Conservation (phyloP, 2,329 filamentous ascomycete species). For the Xenoacremonium recifei region DNA sequence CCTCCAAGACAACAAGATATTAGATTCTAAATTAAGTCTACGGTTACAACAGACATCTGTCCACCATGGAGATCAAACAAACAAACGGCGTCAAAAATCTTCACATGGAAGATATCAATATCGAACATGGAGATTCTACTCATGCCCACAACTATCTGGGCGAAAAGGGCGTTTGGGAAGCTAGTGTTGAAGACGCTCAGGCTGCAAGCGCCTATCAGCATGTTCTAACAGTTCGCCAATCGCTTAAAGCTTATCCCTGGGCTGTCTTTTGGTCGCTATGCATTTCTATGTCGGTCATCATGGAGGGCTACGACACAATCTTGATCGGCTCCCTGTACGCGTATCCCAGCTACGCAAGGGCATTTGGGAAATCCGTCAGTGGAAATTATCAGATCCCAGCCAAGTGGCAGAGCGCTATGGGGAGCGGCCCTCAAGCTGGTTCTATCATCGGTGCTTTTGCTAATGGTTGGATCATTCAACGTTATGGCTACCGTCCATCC, state of each 20-base stretch:
- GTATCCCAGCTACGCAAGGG: too few relatives aligned
- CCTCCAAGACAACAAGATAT: too few relatives aligned
- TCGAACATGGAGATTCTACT: neutral
- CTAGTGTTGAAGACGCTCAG: neutral
- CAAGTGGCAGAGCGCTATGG: constrained; percentile 6
- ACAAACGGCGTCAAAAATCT: too few relatives aligned
- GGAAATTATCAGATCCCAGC: constrained; percentile 6
- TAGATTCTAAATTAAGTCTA: too few relatives aligned
- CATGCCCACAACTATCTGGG: neutral
- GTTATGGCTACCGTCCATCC: constrained; percentile 27
- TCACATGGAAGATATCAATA: neutral
- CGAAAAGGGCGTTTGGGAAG: neutral
- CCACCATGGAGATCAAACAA: too few relatives aligned
- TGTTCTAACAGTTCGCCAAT: neutral
- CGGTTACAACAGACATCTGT: too few relatives aligned
- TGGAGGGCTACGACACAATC: constrained; percentile 33
- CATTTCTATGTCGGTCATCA: constrained; percentile 32
- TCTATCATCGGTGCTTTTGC: constrained; percentile 2
- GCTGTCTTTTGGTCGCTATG: constrained; percentile 30
- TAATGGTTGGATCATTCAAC: constrained; percentile 21
- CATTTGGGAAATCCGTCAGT: too few relatives aligned
- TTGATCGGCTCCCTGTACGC: constrained; percentile 10
- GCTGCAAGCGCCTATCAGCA: neutral
- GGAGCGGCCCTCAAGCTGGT: neutral
- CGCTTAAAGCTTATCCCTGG: neutral